Percentiles rank a stretch among this genome's conserved stretches.
These are phyloP conservation scores for Coleophoma eucalyptorum DNA, from an alignment of 2,329 filamentous ascomycete species.

Conservation along the genomic window DNA sequence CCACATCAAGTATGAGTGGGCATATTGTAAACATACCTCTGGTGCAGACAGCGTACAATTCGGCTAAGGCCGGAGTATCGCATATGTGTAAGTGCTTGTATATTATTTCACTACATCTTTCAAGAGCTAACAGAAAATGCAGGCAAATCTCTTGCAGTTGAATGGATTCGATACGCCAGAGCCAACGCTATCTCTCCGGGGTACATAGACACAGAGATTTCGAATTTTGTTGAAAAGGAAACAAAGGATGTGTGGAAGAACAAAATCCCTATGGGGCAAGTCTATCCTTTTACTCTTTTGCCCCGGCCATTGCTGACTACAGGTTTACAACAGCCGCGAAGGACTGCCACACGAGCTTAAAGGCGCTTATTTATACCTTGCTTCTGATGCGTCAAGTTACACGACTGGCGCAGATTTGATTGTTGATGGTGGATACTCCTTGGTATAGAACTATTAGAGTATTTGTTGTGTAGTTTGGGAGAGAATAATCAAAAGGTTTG, in stretches of 20 bases:
- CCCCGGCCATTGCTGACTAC: no score
- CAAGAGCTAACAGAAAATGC: no score
- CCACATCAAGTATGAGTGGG: conserved; percentile 75
- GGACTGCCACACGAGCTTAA: conserved; percentile 70
- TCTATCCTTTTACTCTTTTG: no score
- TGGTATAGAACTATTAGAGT: no score
- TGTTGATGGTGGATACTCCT: conserved; percentile 68
- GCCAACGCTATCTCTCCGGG: conserved; percentile 79
- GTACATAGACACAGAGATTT: conserved; percentile 78
- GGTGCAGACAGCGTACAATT: conserved; percentile 70
- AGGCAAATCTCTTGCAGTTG: conserved; percentile 73
- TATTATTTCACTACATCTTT: background rate
- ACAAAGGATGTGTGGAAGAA: conserved; percentile 74
- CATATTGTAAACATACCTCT: conserved; percentile 78
- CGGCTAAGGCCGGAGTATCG: conserved; percentile 64
- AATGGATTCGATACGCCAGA: conserved; percentile 74
- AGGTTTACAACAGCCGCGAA: no score
- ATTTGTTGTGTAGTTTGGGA: no score
- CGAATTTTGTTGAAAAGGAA: conserved; percentile 69
- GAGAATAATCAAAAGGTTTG: no score
- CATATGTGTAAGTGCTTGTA: conserved; percentile 46
- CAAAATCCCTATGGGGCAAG: conserved; percentile 65
- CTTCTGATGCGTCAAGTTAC: conserved; percentile 64
- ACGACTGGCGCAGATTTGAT: conserved; percentile 72
- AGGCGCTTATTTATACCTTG: conserved; percentile 68